Percentiles rank a stretch among this genome's conserved stretches.
Conservation (phyloP, 106 monocot species). For the Narthecium ossifragum region DNA sequence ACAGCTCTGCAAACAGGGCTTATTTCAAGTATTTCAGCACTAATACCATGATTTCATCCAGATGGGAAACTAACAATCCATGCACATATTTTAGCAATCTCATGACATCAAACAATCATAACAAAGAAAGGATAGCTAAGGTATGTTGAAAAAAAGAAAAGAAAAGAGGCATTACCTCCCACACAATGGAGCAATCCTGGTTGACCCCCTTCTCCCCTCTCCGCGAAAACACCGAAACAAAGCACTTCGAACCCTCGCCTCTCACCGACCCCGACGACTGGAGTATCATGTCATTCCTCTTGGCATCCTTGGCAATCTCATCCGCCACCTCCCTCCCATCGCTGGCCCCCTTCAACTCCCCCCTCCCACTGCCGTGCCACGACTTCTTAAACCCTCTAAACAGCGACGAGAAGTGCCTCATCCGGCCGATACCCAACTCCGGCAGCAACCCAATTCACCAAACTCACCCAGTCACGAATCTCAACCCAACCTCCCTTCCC, state of each 20-base stretch:
- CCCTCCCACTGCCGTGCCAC: slow-evolving; percentile 19
- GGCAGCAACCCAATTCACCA: background rate
- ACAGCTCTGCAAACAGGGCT: too few relatives aligned
- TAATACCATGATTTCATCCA: too few relatives aligned
- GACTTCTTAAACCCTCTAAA: slow-evolving; percentile 41
- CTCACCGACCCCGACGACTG: slow-evolving; percentile 45
- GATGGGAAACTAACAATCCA: too few relatives aligned
- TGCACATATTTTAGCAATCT: too few relatives aligned
- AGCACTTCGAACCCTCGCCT: slow-evolving; percentile 33
- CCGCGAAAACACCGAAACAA: slow-evolving; percentile 55
- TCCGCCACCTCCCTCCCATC: slow-evolving; percentile 45
- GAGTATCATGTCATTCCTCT: slow-evolving; percentile 53
- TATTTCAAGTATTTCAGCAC: too few relatives aligned
- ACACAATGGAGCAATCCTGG: slow-evolving; percentile 86
- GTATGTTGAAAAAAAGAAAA: background rate
- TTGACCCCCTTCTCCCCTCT: slow-evolving; percentile 89
- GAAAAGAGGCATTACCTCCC: slow-evolving; percentile 40
- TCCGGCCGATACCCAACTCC: background rate
- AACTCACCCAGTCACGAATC: background rate
- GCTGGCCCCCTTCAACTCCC: slow-evolving; percentile 5
- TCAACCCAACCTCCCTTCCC: too few relatives aligned
- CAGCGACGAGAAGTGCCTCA: slow-evolving; percentile 36
- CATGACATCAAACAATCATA: background rate
- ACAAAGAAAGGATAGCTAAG: background rate
- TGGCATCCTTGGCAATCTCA: slow-evolving; percentile 36